Evolutionary conservation across 2,329 filamentous ascomycete species (phyloP).

Genomic region (Drechslerella dactyloides): DNA sequence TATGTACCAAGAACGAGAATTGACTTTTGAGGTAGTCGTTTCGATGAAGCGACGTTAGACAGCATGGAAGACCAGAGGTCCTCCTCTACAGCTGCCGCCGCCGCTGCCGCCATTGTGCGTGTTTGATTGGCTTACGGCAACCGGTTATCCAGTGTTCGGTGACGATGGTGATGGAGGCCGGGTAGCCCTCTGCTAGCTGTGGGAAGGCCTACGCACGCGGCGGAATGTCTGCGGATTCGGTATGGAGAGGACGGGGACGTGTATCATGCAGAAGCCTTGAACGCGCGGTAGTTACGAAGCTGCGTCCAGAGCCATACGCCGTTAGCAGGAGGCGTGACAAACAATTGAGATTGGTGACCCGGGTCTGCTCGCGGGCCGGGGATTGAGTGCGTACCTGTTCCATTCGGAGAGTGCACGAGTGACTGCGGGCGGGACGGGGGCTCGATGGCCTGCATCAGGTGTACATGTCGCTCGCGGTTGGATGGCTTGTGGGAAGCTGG

Average conservation of each 20-base stretch:
- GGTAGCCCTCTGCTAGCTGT: slow-evolving; percentile 2
- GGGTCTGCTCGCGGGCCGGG: neutral
- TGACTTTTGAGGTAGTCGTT: slow-evolving; percentile 89
- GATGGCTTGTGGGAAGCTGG: slow-evolving; percentile 19
- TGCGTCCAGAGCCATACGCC: neutral
- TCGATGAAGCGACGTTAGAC: slow-evolving; percentile 85
- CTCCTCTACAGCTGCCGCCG: slow-evolving; percentile 59
- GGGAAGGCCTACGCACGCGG: neutral
- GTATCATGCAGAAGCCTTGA: slow-evolving; percentile 3
- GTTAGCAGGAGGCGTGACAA: neutral
- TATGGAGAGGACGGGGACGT: neutral
- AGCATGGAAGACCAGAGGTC: slow-evolving; percentile 96
- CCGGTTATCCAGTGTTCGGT: slow-evolving; percentile 8
- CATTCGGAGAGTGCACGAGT: neutral
- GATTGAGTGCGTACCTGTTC: slow-evolving; percentile 1
- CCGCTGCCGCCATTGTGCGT: slow-evolving; percentile 32
- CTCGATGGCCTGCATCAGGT: slow-evolving; percentile 10
- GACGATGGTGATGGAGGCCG: slow-evolving; percentile 8
- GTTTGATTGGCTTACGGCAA: neutral
- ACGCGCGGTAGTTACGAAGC: slow-evolving; percentile 5
- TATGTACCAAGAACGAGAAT: slow-evolving; percentile 78
- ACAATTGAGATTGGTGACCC: slow-evolving; percentile 4
- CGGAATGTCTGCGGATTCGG: neutral
- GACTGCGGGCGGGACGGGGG: neutral
- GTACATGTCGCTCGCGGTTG: slow-evolving; percentile 9